Evolutionary conservation across 176 grass and related monocot species (phyloP), one percentile per base, ranked within the genome.

Genomic region (Ananas comosus): DNA sequence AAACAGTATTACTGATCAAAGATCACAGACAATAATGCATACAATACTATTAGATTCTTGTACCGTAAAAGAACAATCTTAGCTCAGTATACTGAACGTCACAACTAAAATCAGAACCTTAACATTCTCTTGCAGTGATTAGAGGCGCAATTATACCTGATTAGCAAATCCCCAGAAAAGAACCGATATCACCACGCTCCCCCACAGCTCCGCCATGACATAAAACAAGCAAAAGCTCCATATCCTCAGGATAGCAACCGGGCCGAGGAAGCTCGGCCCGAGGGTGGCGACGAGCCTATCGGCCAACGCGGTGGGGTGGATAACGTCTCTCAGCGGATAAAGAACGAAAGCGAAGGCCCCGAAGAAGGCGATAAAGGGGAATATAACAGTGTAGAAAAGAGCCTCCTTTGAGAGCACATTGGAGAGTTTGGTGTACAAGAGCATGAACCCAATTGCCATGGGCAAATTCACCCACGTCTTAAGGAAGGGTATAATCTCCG

Each of bases 141-240:
- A 61, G 56, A 61, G 10, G 56, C n/a, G 21, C 56, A 18, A 18
- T 9, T 61, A 42, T 61, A 61, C 91, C 83, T 95, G 91, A 65
- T 95, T 95, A 8, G 91, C 91, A 63, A 94, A 94, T 1, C 91
- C 90, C 91, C 91, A 94, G 84, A 89, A 94, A 48, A 90, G 91
- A 67, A 95, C 86, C 3, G 91, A 95, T 78, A 95, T 81, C 63
- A 95, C 91, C 21, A 90, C 91, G 61, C 91, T 95, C 42, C 91
- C 91, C 91, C 91, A 95, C 9, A 95, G 79, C 71, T 95, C 91
- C 12, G 87, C 91, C 91, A 95, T 95, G 79, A 95, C 91, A 82
- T 95, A 95, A 81, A 95, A 95, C 64, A 95, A 47, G 75, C 90
- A 92, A 66, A 92, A 92, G 80, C 90, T 92, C 86, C 86, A 92